phyloP scores from a whole-genome alignment of 164 flowering plant species.

The Dillenia suffruticosa region DNA sequence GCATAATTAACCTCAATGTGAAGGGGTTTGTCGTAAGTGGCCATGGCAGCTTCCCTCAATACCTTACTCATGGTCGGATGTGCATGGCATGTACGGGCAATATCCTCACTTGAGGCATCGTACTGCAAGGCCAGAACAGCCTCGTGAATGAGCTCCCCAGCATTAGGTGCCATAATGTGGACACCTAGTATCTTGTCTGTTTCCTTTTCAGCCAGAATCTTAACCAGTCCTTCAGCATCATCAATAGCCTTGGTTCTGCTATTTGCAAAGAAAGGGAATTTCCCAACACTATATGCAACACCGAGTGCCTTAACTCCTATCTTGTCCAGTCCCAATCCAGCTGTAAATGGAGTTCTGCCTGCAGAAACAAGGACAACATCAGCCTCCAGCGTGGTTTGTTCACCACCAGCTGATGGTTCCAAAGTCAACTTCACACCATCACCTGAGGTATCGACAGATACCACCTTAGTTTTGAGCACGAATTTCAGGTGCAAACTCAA shows the following conservation, averaged over 20 bases:
- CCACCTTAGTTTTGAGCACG: constrained; percentile 86
- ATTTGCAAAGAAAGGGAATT: constrained; percentile 88
- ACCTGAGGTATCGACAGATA: constrained; percentile 66
- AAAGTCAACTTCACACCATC: constrained; percentile 64
- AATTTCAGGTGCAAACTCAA: constrained; percentile 85
- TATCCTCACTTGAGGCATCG: constrained; percentile 89
- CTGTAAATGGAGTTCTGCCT: constrained; percentile 71
- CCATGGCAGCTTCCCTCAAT: constrained; percentile 96
- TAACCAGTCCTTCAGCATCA: constrained; percentile 86
- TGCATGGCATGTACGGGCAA: constrained; percentile 93
- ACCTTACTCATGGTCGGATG: constrained; percentile 99
- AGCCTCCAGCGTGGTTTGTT: constrained; percentile 71
- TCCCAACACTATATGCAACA: constrained; percentile 66
- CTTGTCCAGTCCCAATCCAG: constrained; percentile 71
- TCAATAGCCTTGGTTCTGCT: constrained; percentile 93
- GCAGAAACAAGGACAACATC: constrained; percentile 93
- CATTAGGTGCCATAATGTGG: constrained; percentile 87
- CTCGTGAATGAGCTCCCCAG: constrained; percentile 92
- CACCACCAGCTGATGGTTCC: constrained; percentile 88
- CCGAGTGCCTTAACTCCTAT: constrained; percentile 74
- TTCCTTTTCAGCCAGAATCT: constrained; percentile 83
- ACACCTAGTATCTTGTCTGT: constrained; percentile 85
- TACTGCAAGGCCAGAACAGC: constrained; percentile 80
- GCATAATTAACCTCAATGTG: constrained; percentile 37
- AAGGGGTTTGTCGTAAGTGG: constrained; percentile 93